These are phyloP conservation scores for Aegilops sharonensis DNA, from an alignment of 176 grass and related monocot species.

Conservation along the genomic window DNA sequence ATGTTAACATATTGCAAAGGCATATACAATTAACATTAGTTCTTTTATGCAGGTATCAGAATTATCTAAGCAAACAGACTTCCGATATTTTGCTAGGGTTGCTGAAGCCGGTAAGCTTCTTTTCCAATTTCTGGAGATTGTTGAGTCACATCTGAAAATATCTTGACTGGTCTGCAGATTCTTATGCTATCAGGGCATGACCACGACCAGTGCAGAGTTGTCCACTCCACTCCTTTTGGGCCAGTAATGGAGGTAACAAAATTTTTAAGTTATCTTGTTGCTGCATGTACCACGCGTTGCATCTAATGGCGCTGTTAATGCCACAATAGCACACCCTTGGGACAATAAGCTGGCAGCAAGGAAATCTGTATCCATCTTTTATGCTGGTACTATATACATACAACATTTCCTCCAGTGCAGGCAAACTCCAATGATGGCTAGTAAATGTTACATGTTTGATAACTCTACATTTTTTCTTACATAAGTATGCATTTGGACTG, in stretches of 20 bases:
- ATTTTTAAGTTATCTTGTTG: not conserved
- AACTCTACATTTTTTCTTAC: no score
- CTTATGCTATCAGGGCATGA: conserved; percentile 94
- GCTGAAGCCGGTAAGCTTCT: conserved; percentile 72
- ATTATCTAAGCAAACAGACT: conserved; percentile 87
- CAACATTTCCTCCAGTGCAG: no score
- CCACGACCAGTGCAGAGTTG: conserved; percentile 93
- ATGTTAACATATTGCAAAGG: conserved; percentile 5
- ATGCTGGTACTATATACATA: conserved; percentile 42
- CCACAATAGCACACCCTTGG: conserved; percentile 89
- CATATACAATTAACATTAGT: conserved; percentile 19
- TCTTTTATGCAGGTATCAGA: conserved; percentile 74
- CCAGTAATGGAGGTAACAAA: conserved; percentile 65
- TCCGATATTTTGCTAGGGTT: conserved; percentile 75
- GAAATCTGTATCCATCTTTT: conserved; percentile 96
- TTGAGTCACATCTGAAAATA: not conserved
- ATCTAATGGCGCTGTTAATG: conserved; percentile 37
- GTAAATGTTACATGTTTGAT: no score
- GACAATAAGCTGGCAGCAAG: conserved; percentile 92
- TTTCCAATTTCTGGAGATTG: conserved; percentile 14
- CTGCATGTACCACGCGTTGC: not conserved
- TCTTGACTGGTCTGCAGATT: conserved; percentile 48
- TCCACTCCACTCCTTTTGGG: conserved; percentile 62
- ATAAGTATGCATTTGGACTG: no score
- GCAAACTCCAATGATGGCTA: no score